A percentile compares a stretch with the other conserved stretches of the same genome.
phyloP scores from a whole-genome alignment of 2,329 filamentous ascomycete species.

The Aspergillus sojae region DNA sequence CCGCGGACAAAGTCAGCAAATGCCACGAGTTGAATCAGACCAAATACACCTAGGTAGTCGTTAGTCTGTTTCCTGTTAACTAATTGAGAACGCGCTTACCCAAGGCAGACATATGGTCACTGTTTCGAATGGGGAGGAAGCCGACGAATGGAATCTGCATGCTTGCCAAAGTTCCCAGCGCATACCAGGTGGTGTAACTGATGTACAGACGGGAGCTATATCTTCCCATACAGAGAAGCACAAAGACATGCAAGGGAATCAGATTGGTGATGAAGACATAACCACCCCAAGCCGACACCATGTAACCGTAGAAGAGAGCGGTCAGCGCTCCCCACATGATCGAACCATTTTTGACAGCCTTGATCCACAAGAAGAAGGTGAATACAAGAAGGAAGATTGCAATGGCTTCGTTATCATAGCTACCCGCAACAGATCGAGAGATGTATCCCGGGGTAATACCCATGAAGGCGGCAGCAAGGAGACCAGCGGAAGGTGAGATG shows the following conservation, averaged over 20 bases:
- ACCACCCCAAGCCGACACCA: constrained; percentile 99
- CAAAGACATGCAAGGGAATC: constrained; percentile 90
- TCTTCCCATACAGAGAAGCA: constrained; percentile 93
- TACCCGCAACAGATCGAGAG: constrained; percentile 93
- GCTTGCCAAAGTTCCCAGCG: constrained; percentile 89
- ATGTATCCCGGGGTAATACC: constrained; percentile 97
- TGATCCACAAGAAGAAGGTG: constrained; percentile 99
- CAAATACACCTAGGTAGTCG: constrained; percentile 74
- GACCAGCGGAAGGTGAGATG: constrained; percentile 88
- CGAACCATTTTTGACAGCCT: constrained; percentile 93
- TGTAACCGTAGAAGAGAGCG: constrained; percentile 98
- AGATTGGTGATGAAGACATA: constrained; percentile 99
- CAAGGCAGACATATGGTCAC: constrained; percentile 96
- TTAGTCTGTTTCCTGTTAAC: constrained; percentile 22
- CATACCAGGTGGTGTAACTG: constrained; percentile 97
- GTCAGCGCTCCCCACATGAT: constrained; percentile 95
- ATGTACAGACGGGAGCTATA: constrained; percentile 95
- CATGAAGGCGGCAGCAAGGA: constrained; percentile 94
- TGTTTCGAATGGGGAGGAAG: constrained; percentile 93
- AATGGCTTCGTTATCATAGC: constrained; percentile 99
- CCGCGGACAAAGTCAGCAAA: constrained; percentile 88
- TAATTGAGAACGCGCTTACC: constrained; percentile 58
- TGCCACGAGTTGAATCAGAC: constrained; percentile 87
- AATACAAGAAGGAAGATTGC: constrained; percentile 98
- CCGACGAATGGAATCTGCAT: constrained; percentile 99